phyloP scores from a whole-genome alignment of 2,329 filamentous ascomycete species.

The Diplocarpon mali region DNA sequence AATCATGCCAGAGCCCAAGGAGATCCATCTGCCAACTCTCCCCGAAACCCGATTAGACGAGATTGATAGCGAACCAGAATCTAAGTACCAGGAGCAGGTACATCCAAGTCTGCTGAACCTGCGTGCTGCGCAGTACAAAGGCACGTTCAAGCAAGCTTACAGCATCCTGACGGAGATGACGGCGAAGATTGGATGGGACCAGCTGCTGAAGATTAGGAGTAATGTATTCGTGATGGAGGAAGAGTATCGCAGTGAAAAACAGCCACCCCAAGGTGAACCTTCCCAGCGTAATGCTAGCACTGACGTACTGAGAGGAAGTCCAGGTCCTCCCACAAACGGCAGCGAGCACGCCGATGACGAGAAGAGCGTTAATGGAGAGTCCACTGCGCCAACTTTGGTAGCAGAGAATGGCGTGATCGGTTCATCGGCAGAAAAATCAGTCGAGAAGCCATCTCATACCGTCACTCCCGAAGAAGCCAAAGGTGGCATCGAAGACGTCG shows the following conservation, averaged over 20 bases:
- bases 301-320: constrained; percentile 63
- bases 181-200: constrained; percentile 94
- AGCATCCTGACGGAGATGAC: constrained; percentile 91
- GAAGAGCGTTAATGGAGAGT: constrained; percentile 25
- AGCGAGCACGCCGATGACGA: constrained; percentile 27
- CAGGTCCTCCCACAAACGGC: constrained; percentile 41
- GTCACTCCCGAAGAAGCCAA: constrained; percentile 69
- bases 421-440: constrained; percentile 27
- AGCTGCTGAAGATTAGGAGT: constrained; percentile 85
- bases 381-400: constrained; percentile 16
- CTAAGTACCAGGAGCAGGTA: constrained; percentile 71
- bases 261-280: constrained; percentile 39
- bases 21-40: constrained; percentile 77
- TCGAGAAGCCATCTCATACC: constrained; percentile 73
- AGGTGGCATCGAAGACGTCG: constrained; percentile 60
- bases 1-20: constrained; percentile 83
- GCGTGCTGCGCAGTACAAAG: constrained; percentile 81
- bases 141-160: constrained; percentile 93
- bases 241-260: constrained; percentile 85
- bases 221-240: constrained; percentile 99
- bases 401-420: constrained; percentile 20
- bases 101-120: constrained; percentile 79
- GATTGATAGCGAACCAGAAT: constrained; percentile 83
- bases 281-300: constrained; percentile 63
- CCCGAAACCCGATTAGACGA: constrained; percentile 87